Conservation (phyloP, 176 grass and related monocot species). For the Oropetium thomaeum region DNA sequence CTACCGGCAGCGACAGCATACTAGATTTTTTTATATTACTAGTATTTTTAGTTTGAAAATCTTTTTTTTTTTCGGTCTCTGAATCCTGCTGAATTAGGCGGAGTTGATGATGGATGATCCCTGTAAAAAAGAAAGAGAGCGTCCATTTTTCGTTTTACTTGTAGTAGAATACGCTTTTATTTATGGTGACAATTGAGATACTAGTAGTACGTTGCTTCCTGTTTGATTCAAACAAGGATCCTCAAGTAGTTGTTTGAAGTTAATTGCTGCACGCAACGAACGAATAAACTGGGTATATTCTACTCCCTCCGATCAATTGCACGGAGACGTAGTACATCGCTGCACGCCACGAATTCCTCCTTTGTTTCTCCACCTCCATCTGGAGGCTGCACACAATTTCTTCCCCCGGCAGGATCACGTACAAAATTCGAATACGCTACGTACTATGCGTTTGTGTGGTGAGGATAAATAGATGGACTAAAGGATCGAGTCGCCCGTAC, state of each 20-base stretch:
- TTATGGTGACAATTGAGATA: background rate
- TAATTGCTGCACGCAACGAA: too few relatives aligned
- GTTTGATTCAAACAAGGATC: background rate
- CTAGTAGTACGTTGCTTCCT: background rate
- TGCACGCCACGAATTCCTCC: background rate
- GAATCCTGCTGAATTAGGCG: background rate
- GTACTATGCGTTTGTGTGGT: background rate
- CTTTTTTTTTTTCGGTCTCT: background rate
- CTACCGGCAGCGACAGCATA: background rate
- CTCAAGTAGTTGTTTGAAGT: too few relatives aligned
- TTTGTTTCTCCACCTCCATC: too few relatives aligned
- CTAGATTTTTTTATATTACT: background rate
- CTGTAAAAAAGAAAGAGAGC: background rate
- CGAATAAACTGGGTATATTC: too few relatives aligned
- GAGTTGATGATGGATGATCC: background rate
- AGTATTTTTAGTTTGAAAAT: too few relatives aligned
- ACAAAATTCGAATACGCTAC: background rate
- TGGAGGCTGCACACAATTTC: too few relatives aligned
- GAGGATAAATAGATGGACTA: too few relatives aligned
- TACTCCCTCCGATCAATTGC: too few relatives aligned
- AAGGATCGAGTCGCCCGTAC: background rate
- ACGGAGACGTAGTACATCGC: too few relatives aligned
- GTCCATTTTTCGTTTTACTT: conserved; percentile 7
- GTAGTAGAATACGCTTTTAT: background rate
- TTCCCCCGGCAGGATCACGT: background rate